Percentiles rank a stretch among this genome's conserved stretches.
Conservation (phyloP, 768 basidiomycete genomes). For the Hortiboletus campestris region DNA sequence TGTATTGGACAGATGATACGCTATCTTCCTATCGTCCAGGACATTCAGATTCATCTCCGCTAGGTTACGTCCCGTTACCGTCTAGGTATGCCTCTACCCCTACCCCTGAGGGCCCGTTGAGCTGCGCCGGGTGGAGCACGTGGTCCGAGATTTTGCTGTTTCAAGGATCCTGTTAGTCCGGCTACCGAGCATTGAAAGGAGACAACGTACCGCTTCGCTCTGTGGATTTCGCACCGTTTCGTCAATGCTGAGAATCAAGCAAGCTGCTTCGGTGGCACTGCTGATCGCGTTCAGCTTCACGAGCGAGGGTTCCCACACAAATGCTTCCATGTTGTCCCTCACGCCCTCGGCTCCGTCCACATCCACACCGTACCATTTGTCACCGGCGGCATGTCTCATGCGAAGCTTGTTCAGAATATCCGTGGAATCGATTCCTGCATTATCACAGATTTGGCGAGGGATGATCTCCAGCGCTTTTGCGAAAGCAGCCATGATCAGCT, state of each 20-base stretch:
- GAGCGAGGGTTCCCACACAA: constrained; percentile 97
- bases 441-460: constrained; percentile 97
- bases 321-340: constrained; percentile 94
- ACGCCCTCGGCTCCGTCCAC: constrained; percentile 88
- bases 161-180: constrained; percentile 17
- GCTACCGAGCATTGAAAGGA: background rate
- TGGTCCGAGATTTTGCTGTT: constrained; percentile 78
- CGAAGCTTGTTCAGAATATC: constrained; percentile 96
- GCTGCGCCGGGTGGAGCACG: constrained; percentile 90
- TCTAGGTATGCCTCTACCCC: constrained; percentile 80
- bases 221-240: constrained; percentile 97
- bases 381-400: constrained; percentile 90
- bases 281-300: constrained; percentile 95
- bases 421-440: constrained; percentile 96
- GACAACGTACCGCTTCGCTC: constrained; percentile 77
- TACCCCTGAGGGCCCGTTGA: constrained; percentile 78
- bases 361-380: constrained; percentile 91
- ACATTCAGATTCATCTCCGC: constrained; percentile 14
- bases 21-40: constrained; percentile 13
- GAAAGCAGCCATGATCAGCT: constrained; percentile 91
- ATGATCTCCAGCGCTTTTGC: constrained; percentile 98
- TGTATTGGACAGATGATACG: constrained; percentile 21
- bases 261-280: constrained; percentile 95
- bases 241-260: constrained; percentile 92
- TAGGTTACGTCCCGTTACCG: constrained; percentile 40